Evolutionary conservation across 805 yeast species (phyloP), one percentile per base, ranked within the genome.

Genomic region (Candida ipomoeae): DNA sequence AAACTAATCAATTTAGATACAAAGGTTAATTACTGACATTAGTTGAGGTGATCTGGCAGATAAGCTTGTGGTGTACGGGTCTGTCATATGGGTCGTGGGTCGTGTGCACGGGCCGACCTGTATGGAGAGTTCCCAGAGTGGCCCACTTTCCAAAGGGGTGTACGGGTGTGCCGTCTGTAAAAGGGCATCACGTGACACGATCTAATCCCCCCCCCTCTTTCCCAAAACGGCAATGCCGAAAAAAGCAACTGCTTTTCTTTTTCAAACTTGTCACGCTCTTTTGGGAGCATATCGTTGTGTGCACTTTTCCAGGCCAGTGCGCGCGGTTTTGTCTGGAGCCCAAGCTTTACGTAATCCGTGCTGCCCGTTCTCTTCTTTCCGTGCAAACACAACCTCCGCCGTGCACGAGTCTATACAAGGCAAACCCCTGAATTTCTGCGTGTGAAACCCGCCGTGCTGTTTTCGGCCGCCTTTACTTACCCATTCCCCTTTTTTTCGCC

Each of bases 281-380:
- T 38, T 15, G 18, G 20, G 21, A 26, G 31, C 23, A 29, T 33
- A n/a, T 14, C 26, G 26, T 18, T 36, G 34, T 45, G 48, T 34
- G 44, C 48, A 44, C 48, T 37, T 34, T 38, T 42, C 38, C n/a
- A 42, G 45, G 38, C 38, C 41, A 39, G 31, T 32, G 45, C 45
- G 45, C 45, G 45, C 45, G 45, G 32, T 20, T 41, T 41, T 34
- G 45, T 33, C 38, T 20, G 29, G 17, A 34, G 34, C 14, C 38
- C 45, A 32, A 32, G n/a, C 34, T 42, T 21, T 14, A 42, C 45
- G 31, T 42, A 42, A 33, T 20, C 45, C 45, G 15, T 32, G 45
- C 45, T 15, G 37, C 36, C 44, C 35, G 40, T 21, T 23, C 45
- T 21, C 45, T 42, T 33, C 45, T 23, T 33, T 32, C 37, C 29